These are phyloP conservation scores for Suillus spraguei DNA, from an alignment of 768 basidiomycete species.

Conservation along the genomic window DNA sequence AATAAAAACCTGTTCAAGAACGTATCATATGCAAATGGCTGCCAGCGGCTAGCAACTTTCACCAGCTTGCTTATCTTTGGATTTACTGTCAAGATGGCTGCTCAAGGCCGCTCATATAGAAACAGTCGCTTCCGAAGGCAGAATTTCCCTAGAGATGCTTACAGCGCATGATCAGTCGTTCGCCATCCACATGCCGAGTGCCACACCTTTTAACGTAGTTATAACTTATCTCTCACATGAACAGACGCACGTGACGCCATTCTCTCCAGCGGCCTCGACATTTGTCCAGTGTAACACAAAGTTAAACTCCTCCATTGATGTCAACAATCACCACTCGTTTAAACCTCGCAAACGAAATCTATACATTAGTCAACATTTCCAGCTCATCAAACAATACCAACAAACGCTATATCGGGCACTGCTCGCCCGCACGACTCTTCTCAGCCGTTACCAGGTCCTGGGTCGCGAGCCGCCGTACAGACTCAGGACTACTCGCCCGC, in stretches of 20 bases:
- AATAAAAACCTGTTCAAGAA: too few species aligned
- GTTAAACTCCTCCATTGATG: neutral
- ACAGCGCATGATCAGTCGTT: too few species aligned
- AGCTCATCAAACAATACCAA: constrained; percentile 17
- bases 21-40: too few species aligned
- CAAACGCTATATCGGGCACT: constrained; percentile 12
- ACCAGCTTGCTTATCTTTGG: too few species aligned
- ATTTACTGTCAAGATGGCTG: too few species aligned
- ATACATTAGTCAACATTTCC: neutral
- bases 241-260: neutral
- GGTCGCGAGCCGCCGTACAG: constrained; percentile 26
- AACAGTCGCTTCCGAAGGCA: too few species aligned
- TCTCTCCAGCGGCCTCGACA: neutral
- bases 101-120: too few species aligned
- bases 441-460: constrained; percentile 50
- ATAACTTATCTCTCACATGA: neutral
- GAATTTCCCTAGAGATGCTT: neutral
- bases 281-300: neutral
- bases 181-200: neutral
- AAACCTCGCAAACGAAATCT: neutral
- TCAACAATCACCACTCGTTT: neutral
- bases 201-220: neutral
- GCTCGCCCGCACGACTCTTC: constrained; percentile 41
- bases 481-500: constrained; percentile 41
- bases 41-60: too few species aligned